These are phyloP conservation scores for Helichrysum umbraculigerum DNA, from an alignment of 129 eudicot species.

Conservation along the genomic window DNA sequence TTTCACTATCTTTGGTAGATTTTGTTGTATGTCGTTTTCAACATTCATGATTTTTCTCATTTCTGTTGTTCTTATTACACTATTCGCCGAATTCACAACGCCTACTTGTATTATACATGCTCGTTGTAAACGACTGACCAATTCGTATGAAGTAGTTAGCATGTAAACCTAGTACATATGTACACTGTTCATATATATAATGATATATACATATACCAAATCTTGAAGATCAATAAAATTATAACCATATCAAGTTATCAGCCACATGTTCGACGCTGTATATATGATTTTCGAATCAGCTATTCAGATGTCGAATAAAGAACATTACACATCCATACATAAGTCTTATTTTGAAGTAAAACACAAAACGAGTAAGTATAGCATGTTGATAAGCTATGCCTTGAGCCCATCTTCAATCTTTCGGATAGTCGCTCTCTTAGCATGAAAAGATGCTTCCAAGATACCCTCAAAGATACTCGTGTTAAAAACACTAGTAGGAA, in stretches of 20 bases:
- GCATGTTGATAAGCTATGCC: background rate
- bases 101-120: background rate
- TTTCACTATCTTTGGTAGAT: conserved; percentile 2
- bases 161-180: too few relatives aligned
- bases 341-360: conserved; percentile 15
- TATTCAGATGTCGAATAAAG: background rate
- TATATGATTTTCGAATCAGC: conserved; percentile 3
- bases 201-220: background rate
- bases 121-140: background rate
- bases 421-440: conserved; percentile 32
- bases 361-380: background rate
- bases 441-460: conserved; percentile 41
- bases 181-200: background rate
- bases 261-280: background rate
- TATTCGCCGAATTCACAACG: background rate
- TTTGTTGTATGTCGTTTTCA: conserved; percentile 26
- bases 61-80: background rate
- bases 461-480: conserved; percentile 36
- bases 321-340: background rate
- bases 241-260: background rate
- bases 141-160: background rate
- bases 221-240: background rate
- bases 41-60: background rate
- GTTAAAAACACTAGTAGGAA: conserved; percentile 41
- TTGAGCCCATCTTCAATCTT: conserved; percentile 42